A percentile compares a stretch with the other conserved stretches of the same genome.
These are phyloP conservation scores for Polytrichum formosum DNA, from an alignment of 225 moss, liverwort and hornwort species.

Conservation along the genomic window DNA sequence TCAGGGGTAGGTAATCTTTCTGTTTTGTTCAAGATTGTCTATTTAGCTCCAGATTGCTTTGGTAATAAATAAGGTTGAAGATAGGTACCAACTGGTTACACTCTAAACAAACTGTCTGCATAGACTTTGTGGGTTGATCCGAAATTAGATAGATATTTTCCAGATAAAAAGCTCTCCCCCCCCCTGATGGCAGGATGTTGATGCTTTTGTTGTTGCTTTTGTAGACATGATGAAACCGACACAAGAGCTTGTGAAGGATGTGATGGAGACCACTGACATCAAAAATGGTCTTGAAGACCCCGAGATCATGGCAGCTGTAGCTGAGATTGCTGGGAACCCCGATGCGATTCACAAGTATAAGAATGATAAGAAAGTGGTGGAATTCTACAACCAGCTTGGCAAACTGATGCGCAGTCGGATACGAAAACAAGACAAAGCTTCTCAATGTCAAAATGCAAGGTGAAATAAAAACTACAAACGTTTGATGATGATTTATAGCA, in stretches of 20 bases:
- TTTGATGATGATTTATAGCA: too few species aligned
- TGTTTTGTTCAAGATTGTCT: too few species aligned
- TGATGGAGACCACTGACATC: constrained; percentile 62
- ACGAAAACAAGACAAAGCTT: constrained; percentile 28
- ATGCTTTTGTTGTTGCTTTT: not conserved
- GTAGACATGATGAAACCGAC: constrained; percentile 81
- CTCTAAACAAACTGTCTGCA: too few species aligned
- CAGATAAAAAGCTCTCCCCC: too few species aligned
- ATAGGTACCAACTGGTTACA: too few species aligned
- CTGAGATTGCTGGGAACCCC: constrained; percentile 84
- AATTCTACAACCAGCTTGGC: constrained; percentile 70
- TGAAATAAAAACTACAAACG: too few species aligned
- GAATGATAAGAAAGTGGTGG: constrained; percentile 48
- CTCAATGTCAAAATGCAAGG: too few species aligned
- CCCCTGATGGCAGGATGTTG: too few species aligned
- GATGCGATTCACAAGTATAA: constrained; percentile 69
- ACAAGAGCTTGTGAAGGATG: constrained; percentile 67
- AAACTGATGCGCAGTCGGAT: constrained; percentile 56
- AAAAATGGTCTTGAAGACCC: constrained; percentile 63
- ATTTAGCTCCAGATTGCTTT: too few species aligned
- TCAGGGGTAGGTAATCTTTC: constrained; percentile 19
- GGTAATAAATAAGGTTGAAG: too few species aligned
- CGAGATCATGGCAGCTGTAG: constrained; percentile 77
- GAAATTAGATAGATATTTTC: too few species aligned
- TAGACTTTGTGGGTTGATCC: too few species aligned